phyloP scores from a whole-genome alignment of 1,139 yeast species.

The Arxiozyma bovina region DNA sequence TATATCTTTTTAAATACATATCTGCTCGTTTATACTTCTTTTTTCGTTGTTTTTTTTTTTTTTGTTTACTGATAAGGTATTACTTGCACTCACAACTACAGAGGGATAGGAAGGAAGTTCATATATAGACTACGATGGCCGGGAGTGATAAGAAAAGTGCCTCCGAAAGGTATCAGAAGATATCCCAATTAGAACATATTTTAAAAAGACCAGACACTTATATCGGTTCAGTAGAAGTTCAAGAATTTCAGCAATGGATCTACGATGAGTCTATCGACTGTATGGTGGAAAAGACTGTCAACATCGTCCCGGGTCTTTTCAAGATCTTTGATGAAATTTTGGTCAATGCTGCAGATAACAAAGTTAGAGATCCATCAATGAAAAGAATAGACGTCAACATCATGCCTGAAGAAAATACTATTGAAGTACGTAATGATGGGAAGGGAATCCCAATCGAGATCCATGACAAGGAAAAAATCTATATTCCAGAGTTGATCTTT shows the following conservation, averaged over 20 bases:
- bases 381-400: slow-evolving; percentile 72
- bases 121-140: slow-evolving; percentile 16
- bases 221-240: slow-evolving; percentile 86
- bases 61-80: too few species aligned
- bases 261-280: slow-evolving; percentile 59
- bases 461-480: slow-evolving; percentile 84
- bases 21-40: too few species aligned
- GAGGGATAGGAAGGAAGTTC: too few species aligned
- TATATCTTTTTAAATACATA: too few species aligned
- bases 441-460: slow-evolving; percentile 92
- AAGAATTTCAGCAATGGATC: slow-evolving; percentile 79
- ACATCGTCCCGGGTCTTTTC: slow-evolving; percentile 89
- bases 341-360: slow-evolving; percentile 98
- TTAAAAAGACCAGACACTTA: slow-evolving; percentile 96
- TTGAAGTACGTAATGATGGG: slow-evolving; percentile 87
- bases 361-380: slow-evolving; percentile 90
- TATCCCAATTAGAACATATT: slow-evolving; percentile 92
- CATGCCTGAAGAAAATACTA: slow-evolving; percentile 62
- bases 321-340: slow-evolving; percentile 95
- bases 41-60: too few species aligned
- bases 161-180: slow-evolving; percentile 83
- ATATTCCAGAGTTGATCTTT: slow-evolving; percentile 92
- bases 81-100: too few species aligned
- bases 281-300: slow-evolving; percentile 64
- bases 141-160: slow-evolving; percentile 35